phyloP scores from a whole-genome alignment of 2,329 filamentous ascomycete species.

The Immersiporthe knoxdaviesiana region DNA sequence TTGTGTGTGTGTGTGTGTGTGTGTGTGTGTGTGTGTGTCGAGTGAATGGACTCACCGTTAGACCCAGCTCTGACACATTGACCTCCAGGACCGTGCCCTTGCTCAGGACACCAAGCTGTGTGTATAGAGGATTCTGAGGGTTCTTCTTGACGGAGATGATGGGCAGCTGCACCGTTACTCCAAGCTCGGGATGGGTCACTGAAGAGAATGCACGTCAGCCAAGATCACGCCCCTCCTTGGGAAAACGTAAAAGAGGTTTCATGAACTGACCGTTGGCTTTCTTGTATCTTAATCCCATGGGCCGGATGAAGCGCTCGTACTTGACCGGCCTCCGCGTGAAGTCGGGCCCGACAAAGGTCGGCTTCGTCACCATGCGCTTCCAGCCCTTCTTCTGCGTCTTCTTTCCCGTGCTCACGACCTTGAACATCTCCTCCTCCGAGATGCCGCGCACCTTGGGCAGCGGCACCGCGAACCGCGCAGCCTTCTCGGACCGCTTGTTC shows the following conservation, averaged over 20 bases:
- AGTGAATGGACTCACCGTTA: slow-evolving; percentile 53
- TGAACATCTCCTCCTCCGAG: slow-evolving; percentile 96
- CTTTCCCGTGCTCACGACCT: slow-evolving; percentile 83
- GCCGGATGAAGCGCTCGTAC: slow-evolving; percentile 61
- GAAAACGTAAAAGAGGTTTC: background rate
- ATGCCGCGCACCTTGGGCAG: slow-evolving; percentile 94
- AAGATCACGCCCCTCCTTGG: too few relatives aligned
- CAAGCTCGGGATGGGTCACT: slow-evolving; percentile 74
- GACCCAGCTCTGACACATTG: slow-evolving; percentile 87
- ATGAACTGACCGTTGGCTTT: slow-evolving; percentile 37
- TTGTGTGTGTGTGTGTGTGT: too few relatives aligned
- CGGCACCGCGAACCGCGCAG: slow-evolving; percentile 89
- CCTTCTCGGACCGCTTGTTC: slow-evolving; percentile 92
- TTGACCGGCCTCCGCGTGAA: slow-evolving; percentile 88
- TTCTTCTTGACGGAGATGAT: slow-evolving; percentile 75
- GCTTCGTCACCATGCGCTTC: slow-evolving; percentile 73
- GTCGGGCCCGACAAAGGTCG: slow-evolving; percentile 87
- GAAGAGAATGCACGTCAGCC: slow-evolving; percentile 42
- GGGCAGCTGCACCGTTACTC: slow-evolving; percentile 84
- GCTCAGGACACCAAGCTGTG: slow-evolving; percentile 86
- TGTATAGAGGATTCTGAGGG: slow-evolving; percentile 85
- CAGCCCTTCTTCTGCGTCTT: slow-evolving; percentile 79
- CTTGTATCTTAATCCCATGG: slow-evolving; percentile 55
- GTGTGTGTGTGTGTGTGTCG: too few relatives aligned
- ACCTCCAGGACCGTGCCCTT: slow-evolving; percentile 84